These are phyloP conservation scores for Geranomyces variabilis DNA, from an alignment of 192 early-diverging fungal species.

Conservation along the genomic window DNA sequence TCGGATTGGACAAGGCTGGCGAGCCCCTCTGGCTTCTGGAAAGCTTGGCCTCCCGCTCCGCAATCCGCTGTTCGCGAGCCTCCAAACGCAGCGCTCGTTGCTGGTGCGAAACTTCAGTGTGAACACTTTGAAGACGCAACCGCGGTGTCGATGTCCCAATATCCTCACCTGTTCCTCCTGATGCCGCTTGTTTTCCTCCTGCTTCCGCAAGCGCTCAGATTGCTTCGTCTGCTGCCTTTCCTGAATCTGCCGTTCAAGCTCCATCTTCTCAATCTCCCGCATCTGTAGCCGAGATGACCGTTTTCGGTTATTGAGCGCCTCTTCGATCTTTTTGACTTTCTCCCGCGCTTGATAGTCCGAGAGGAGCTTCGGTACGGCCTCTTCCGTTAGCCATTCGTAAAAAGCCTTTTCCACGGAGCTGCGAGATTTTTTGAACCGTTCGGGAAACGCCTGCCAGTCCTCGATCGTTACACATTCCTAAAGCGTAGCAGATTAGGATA, in stretches of 20 bases:
- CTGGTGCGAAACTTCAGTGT: not conserved
- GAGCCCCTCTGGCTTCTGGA: not conserved
- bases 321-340: conserved; percentile 55
- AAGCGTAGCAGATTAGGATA: not conserved
- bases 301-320: conserved; percentile 63
- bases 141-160: too few relatives aligned
- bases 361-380: conserved; percentile 63
- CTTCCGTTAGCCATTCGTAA: conserved; percentile 54
- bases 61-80: conserved; percentile 37
- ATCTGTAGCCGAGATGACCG: conserved; percentile 66
- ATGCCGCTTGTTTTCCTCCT: conserved; percentile 34
- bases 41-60: conserved; percentile 21
- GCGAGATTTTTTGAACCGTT: conserved; percentile 56
- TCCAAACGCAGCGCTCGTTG: conserved; percentile 43
- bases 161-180: conserved; percentile 21
- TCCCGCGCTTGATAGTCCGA: conserved; percentile 58
- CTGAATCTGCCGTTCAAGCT: conserved; percentile 43
- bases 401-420: conserved; percentile 61
- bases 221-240: conserved; percentile 35
- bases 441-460: conserved; percentile 71
- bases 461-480: conserved; percentile 56
- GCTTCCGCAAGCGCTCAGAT: conserved; percentile 35
- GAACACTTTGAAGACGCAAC: too few relatives aligned
- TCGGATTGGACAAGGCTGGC: not conserved
- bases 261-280: conserved; percentile 59